Percentiles rank a stretch among this genome's conserved stretches.
Conservation (phyloP, 441 rosid species). For the Kokia cookei region DNA sequence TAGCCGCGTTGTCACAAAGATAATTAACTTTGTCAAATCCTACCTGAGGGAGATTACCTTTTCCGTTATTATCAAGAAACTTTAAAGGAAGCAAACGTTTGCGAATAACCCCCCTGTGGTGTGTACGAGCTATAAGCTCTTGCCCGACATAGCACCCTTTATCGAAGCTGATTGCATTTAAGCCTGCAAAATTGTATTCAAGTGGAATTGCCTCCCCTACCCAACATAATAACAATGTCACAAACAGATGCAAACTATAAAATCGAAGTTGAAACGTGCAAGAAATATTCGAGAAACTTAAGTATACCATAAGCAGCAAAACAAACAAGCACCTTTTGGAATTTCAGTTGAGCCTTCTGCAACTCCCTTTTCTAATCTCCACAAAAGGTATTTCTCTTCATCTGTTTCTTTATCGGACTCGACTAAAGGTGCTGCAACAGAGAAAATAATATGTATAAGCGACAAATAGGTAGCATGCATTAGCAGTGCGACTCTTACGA, state of each 20-base stretch:
- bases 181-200: conserved; percentile 77
- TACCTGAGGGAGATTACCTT: conserved; percentile 31
- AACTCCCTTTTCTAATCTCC: conserved; percentile 84
- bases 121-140: conserved; percentile 92
- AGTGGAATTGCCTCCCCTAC: conserved; percentile 86
- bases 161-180: conserved; percentile 86
- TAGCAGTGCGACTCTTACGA: background rate
- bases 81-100: conserved; percentile 75
- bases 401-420: conserved; percentile 76
- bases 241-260: background rate
- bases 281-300: background rate
- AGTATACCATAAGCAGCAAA: background rate
- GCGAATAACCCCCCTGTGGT: conserved; percentile 80
- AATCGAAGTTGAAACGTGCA: background rate
- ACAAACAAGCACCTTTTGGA: conserved; percentile 56
- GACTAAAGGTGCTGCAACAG: conserved; percentile 75
- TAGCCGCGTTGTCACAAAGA: background rate
- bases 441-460: background rate
- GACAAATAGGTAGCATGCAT: background rate
- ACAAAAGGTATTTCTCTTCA: conserved; percentile 55
- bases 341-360: conserved; percentile 93
- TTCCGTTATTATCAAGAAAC: conserved; percentile 45
- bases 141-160: conserved; percentile 98
- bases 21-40: background rate
- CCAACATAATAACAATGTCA: conserved; percentile 3